Percentiles rank a stretch among this genome's conserved stretches.
phyloP scores from a whole-genome alignment of 768 basidiomycete species.

The Mycena venus region DNA sequence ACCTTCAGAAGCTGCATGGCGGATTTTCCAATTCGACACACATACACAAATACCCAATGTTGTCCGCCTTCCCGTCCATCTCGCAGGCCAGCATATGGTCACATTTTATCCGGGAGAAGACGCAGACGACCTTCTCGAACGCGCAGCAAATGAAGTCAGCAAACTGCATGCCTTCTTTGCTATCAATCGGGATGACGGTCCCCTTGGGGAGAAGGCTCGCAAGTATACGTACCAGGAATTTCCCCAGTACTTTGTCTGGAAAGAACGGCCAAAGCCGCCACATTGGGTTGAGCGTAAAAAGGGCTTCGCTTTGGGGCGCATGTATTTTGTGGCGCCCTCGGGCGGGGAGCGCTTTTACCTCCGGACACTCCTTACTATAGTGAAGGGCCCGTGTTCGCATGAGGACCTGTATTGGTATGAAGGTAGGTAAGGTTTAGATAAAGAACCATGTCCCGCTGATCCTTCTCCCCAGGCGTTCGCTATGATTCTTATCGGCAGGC shows the following conservation, averaged over 20 bases:
- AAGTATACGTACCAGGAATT: constrained; percentile 53
- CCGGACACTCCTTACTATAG: constrained; percentile 46
- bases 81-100: constrained; percentile 54
- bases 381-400: constrained; percentile 40
- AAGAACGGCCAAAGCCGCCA: constrained; percentile 5
- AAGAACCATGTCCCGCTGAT: neutral
- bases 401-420: neutral
- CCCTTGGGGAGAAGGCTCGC: constrained; percentile 31
- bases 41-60: constrained; percentile 55
- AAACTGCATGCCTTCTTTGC: constrained; percentile 48
- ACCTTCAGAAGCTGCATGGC: constrained; percentile 52
- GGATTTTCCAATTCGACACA: constrained; percentile 46
- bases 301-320: constrained; percentile 53
- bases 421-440: neutral
- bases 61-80: constrained; percentile 57
- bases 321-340: constrained; percentile 52
- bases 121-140: constrained; percentile 37
- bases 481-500: constrained; percentile 35
- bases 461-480: neutral
- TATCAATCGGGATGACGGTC: constrained; percentile 32
- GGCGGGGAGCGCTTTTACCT: constrained; percentile 48
- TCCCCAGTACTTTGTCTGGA: constrained; percentile 47
- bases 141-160: constrained; percentile 38
- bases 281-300: constrained; percentile 46
- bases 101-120: constrained; percentile 47